Conservation (phyloP, 495 filamentous ascomycete species). For the Annulohypoxylon nitens region DNA sequence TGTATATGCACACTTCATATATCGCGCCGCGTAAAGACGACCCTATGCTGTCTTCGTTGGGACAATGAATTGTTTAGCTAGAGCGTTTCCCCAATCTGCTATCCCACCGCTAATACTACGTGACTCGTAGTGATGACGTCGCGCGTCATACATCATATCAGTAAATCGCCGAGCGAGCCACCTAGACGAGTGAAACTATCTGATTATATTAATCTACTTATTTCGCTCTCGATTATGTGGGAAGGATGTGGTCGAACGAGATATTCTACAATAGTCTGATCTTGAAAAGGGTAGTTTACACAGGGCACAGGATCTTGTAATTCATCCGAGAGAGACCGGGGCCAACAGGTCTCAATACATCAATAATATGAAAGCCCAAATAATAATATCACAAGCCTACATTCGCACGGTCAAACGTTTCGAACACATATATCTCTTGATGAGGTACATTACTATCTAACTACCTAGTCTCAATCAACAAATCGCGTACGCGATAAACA, state of each 20-base stretch:
- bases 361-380: background rate
- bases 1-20: background rate
- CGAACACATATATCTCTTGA: background rate
- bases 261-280: too few species aligned
- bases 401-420: background rate
- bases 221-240: too few species aligned
- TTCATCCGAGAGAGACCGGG: too few species aligned
- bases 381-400: background rate
- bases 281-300: too few species aligned
- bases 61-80: background rate
- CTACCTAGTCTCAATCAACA: constrained; percentile 29
- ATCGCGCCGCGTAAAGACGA: too few species aligned
- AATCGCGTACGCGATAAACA: constrained; percentile 11
- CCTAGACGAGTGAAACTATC: background rate
- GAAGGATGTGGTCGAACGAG: too few species aligned
- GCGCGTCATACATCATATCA: constrained; percentile 33
- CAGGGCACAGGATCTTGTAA: too few species aligned
- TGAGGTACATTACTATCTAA: constrained; percentile 36
- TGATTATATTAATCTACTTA: background rate
- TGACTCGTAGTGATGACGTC: constrained; percentile 33
- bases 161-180: constrained; percentile 31
- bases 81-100: background rate
- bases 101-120: constrained; percentile 12
- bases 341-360: background rate
- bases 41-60: background rate